Evolutionary conservation across 2,329 filamentous ascomycete genomes (phyloP), one percentile per base, ranked within the genome.

Genomic region (Fusarium sp.): DNA sequence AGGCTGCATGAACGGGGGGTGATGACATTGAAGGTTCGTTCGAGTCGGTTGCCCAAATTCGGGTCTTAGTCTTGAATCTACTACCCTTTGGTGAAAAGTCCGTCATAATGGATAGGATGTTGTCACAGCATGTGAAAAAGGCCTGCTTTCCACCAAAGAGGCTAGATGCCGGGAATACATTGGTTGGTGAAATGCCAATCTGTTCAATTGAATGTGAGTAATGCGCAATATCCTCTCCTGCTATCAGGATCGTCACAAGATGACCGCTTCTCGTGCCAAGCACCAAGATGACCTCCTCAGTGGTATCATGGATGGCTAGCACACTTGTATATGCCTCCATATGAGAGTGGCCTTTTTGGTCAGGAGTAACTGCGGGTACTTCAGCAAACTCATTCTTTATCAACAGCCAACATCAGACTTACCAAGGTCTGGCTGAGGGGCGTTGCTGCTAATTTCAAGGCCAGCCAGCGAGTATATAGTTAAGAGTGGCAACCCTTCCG

Each of bases 261-360:
- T 88, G 84, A 3, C 89, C 89, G 63, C 86, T 86, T 59, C 87
- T 84, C 33, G 87, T 89, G 14, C 89, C 89, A 14, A 84, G 76
- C 9, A 85, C 76, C 5, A 89, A 57, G 20, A 82, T 76, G 1
- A 79, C 74, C 12, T 75, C 77, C 18, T 78, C 67, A 4, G 59
- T 47, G 7, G 69, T 72, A 59, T 82, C 78, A 6, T 77, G 75
- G 13, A 84, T 73, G 45, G 77, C 68, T 36, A 82, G 81, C 41
- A 89, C 82, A 61, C 85, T 88, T 14, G 85, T 88, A 26, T 88
- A 78, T 3, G 86, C 81, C 63, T 88, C 86, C 45, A 79, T 66
- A n/a, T 62, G 63, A 18, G 41, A 52, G 20, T 67, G 56, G 6
- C 56, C 14, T 26, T 67, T 65, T 22, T 36, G 41, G 4, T 9